Conservation (phyloP, 352 stramenopile species). For the Globisporangium cederbergense region DNA sequence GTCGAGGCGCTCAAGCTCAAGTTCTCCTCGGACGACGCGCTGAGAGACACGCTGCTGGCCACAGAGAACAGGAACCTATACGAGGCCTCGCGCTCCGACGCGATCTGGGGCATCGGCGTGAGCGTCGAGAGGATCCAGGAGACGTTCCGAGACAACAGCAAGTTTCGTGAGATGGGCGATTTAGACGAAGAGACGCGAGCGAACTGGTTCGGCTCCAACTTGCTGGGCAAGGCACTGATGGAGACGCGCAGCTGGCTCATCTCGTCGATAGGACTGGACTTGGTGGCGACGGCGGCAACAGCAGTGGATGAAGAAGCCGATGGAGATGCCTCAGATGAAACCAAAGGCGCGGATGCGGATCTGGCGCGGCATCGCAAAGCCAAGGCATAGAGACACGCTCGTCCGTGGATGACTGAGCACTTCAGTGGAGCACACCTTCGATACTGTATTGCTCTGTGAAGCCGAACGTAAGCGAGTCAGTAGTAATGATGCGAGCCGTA, state of each 20-base stretch:
- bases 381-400: too few species aligned
- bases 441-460: too few species aligned
- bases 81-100: constrained; percentile 43
- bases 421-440: too few species aligned
- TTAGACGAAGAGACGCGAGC: constrained; percentile 26
- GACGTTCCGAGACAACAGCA: constrained; percentile 31
- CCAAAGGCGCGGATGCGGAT: too few species aligned
- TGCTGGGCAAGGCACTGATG: constrained; percentile 59
- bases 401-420: too few species aligned
- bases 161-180: constrained; percentile 37
- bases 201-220: constrained; percentile 45
- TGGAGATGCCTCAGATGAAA: not conserved
- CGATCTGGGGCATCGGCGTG: constrained; percentile 64
- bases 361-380: too few species aligned
- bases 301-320: not conserved
- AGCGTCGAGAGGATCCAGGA: constrained; percentile 33
- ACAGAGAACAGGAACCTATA: constrained; percentile 49
- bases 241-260: constrained; percentile 40
- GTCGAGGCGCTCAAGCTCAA: constrained; percentile 65
- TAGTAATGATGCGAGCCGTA: too few species aligned
- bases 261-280: constrained; percentile 8
- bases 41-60: constrained; percentile 33
- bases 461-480: too few species aligned
- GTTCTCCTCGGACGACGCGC: constrained; percentile 33
- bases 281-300: too few species aligned